Evolutionary conservation across 306 rosid genomes (phyloP).

Genomic region (Malus fusca): DNA sequence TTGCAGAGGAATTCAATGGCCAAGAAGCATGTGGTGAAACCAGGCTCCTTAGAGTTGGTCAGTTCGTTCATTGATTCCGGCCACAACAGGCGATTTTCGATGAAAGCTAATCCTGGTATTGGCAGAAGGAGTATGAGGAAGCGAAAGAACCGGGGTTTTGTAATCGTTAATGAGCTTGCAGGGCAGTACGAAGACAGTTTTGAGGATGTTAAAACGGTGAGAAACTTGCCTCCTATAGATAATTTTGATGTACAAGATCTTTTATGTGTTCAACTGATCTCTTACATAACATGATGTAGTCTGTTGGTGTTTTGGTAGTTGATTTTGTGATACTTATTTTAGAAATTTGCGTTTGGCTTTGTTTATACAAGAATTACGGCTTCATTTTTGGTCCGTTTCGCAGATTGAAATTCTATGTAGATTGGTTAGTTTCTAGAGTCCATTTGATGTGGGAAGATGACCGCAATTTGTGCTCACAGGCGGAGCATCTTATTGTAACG

Average conservation of each 20-base stretch:
- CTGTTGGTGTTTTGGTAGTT: not conserved
- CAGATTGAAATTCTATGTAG: not conserved
- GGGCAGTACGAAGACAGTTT: conserved; percentile 87
- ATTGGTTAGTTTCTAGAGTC: not conserved
- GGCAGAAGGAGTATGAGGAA: conserved; percentile 43
- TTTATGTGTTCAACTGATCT: not conserved
- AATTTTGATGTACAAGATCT: not conserved
- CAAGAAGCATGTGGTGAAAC: conserved; percentile 37
- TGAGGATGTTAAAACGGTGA: conserved; percentile 82
- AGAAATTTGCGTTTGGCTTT: not conserved
- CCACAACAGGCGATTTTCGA: conserved; percentile 48
- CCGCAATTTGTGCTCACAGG: not conserved
- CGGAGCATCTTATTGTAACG: conserved; percentile 8
- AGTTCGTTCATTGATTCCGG: conserved; percentile 63
- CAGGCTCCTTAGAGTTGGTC: conserved; percentile 36
- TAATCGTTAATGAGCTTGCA: conserved; percentile 59
- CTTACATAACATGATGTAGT: not conserved
- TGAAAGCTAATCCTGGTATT: conserved; percentile 20
- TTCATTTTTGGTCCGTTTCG: not conserved
- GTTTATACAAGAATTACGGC: not conserved
- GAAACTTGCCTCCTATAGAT: not conserved
- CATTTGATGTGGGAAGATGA: not conserved
- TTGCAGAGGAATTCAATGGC: conserved; percentile 40
- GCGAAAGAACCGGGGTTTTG: conserved; percentile 43
- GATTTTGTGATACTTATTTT: too few relatives aligned